A percentile compares a stretch with the other conserved stretches of the same genome.
Evolutionary conservation across 2,329 filamentous ascomycete species (phyloP).

Genomic region (Aphanocladium album): DNA sequence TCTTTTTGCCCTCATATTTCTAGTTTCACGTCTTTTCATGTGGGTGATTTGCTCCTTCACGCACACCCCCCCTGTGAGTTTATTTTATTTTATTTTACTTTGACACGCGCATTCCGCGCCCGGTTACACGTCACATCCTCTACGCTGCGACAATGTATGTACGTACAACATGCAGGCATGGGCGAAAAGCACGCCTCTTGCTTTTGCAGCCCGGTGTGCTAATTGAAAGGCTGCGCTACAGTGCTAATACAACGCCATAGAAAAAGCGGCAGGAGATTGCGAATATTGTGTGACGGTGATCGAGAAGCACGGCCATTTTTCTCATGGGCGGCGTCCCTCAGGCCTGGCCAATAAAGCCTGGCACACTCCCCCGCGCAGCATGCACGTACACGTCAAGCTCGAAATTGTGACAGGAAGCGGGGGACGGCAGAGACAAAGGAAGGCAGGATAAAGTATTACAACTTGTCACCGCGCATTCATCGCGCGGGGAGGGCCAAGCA

Average conservation of each 20-base stretch:
- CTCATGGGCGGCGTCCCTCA: not conserved
- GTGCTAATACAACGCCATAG: not conserved
- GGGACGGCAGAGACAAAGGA: not conserved
- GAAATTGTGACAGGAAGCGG: not conserved
- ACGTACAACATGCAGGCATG: not conserved
- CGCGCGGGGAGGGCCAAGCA: not conserved
- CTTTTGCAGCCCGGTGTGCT: not conserved
- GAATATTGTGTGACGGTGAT: not conserved
- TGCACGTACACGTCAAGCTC: constrained; percentile 1
- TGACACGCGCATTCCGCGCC: constrained; percentile 1
- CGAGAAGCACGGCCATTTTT: not conserved
- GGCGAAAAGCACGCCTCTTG: not conserved
- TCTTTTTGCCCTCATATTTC: not conserved
- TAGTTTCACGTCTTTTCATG: not conserved
- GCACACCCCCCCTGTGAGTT: not conserved
- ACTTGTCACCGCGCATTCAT: not conserved
- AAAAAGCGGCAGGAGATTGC: not conserved
- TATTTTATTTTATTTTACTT: not conserved
- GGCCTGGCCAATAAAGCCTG: not conserved
- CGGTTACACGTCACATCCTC: constrained; percentile 10
- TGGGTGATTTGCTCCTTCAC: not conserved
- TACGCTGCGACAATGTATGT: not conserved
- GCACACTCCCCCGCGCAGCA: not conserved
- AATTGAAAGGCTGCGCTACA: not conserved
- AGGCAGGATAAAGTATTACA: not conserved